phyloP scores from a whole-genome alignment of 306 rosid genomes.

The Sindora glabra region DNA sequence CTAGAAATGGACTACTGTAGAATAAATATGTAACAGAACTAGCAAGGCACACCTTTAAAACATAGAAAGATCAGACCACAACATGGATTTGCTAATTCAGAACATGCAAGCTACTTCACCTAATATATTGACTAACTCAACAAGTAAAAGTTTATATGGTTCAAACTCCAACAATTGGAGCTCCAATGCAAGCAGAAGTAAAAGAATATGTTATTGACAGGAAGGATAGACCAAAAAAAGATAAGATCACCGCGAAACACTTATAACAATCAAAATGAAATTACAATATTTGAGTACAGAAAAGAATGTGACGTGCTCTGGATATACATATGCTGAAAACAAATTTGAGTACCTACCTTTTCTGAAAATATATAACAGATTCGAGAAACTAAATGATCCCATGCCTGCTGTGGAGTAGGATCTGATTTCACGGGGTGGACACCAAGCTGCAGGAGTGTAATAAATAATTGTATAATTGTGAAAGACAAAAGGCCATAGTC shows the following conservation, averaged over 20 bases:
- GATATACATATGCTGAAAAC: not conserved
- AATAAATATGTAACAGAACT: not conserved
- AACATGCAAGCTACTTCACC: not conserved
- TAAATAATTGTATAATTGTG: constrained; percentile 3
- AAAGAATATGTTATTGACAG: not conserved
- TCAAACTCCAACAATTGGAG: not conserved
- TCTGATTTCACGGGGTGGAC: constrained; percentile 26
- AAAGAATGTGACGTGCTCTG: not conserved
- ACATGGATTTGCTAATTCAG: not conserved
- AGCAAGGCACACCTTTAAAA: not conserved
- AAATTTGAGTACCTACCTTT: constrained; percentile 43
- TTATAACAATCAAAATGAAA: no score
- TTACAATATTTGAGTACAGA: not conserved
- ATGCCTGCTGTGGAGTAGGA: constrained; percentile 53
- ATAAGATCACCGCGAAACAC: no score
- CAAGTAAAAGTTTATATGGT: not conserved
- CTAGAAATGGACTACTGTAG: not conserved
- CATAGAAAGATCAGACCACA: not conserved
- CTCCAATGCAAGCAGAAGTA: not conserved
- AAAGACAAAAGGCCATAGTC: no score
- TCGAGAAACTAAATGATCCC: constrained; percentile 47
- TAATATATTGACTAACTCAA: not conserved
- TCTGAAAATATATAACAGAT: constrained; percentile 54
- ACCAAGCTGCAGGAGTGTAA: constrained; percentile 59
- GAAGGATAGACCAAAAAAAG: no score